Conservation (phyloP, 768 basidiomycete genomes). For the Lyophyllum semitale region DNA sequence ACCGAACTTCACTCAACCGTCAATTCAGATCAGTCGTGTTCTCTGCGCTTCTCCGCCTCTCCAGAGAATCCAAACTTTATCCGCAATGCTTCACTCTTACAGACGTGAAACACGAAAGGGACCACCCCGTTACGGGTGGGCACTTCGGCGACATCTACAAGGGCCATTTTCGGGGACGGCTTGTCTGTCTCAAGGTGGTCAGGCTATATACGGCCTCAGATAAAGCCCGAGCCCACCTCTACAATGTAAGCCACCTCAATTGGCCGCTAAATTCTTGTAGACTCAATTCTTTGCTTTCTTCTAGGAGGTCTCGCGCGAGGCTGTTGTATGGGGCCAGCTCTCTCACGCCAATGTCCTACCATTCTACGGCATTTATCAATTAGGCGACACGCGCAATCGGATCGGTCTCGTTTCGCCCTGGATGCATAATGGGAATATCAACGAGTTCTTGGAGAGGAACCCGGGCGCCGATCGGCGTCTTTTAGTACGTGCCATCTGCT, state of each 20-base stretch:
- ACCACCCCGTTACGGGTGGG: constrained; percentile 18
- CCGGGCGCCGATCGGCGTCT: constrained; percentile 18
- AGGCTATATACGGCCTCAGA: constrained; percentile 22
- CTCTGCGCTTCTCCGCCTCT: constrained; percentile 23
- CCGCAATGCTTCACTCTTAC: too few species aligned
- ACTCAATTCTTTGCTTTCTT: constrained; percentile 19
- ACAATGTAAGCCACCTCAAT: constrained; percentile 25
- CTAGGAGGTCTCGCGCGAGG: constrained; percentile 19
- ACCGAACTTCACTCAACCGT: constrained; percentile 12
- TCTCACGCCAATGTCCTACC: constrained; percentile 31
- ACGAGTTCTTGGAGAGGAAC: too few species aligned
- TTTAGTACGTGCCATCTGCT: constrained; percentile 1
- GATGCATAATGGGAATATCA: constrained; percentile 40
- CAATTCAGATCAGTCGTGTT: constrained; percentile 15
- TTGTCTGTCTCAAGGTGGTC: constrained; percentile 29
- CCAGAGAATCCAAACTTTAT: constrained; percentile 24
- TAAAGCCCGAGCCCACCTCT: constrained; percentile 12
- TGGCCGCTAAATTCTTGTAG: neutral
- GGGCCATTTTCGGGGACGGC: constrained; percentile 16
- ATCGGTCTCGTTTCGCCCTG: constrained; percentile 41
- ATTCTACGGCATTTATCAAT: constrained; percentile 35
- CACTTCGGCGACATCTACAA: constrained; percentile 31
- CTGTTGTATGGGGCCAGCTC: constrained; percentile 19
- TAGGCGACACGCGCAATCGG: constrained; percentile 24
- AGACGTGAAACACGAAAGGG: constrained; percentile 6